phyloP scores from a whole-genome alignment of 306 rosid species.

The Trifolium dubium region DNA sequence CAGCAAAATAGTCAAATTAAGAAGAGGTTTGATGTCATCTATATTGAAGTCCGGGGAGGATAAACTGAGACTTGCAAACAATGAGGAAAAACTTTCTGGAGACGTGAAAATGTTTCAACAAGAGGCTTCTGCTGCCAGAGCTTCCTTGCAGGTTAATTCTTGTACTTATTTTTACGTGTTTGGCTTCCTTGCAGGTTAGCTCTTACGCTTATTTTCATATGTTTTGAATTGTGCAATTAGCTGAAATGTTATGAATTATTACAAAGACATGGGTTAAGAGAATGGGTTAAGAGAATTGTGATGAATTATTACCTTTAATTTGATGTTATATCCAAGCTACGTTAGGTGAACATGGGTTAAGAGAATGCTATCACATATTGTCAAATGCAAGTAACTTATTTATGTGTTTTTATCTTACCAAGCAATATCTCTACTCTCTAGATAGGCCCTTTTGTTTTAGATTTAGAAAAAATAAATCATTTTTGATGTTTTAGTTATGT shows the following conservation, averaged over 20 bases:
- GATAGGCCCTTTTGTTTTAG: background rate
- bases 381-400: slow-evolving; percentile 25
- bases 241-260: slow-evolving; percentile 33
- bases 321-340: slow-evolving; percentile 28
- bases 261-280: too few species aligned
- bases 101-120: slow-evolving; percentile 66
- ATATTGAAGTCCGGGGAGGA: slow-evolving; percentile 70
- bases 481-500: too few species aligned
- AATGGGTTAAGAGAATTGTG: too few species aligned
- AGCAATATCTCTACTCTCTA: slow-evolving; percentile 26
- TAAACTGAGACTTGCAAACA: slow-evolving; percentile 60
- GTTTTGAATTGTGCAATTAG: slow-evolving; percentile 28
- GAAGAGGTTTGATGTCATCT: slow-evolving; percentile 67
- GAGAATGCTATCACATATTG: slow-evolving; percentile 23
- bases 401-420: slow-evolving; percentile 10
- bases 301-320: slow-evolving; percentile 15
- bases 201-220: slow-evolving; percentile 32
- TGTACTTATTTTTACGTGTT: slow-evolving; percentile 24
- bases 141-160: slow-evolving; percentile 70
- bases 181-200: slow-evolving; percentile 65
- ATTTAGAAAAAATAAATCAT: too few species aligned
- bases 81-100: slow-evolving; percentile 71
- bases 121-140: slow-evolving; percentile 68
- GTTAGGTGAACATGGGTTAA: slow-evolving; percentile 37
- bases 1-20: slow-evolving; percentile 54